Percentiles rank a stretch among this genome's conserved stretches.
Conservation (phyloP, 371 early-diverging fungal species). For the Lichtheimia hyalospora region DNA sequence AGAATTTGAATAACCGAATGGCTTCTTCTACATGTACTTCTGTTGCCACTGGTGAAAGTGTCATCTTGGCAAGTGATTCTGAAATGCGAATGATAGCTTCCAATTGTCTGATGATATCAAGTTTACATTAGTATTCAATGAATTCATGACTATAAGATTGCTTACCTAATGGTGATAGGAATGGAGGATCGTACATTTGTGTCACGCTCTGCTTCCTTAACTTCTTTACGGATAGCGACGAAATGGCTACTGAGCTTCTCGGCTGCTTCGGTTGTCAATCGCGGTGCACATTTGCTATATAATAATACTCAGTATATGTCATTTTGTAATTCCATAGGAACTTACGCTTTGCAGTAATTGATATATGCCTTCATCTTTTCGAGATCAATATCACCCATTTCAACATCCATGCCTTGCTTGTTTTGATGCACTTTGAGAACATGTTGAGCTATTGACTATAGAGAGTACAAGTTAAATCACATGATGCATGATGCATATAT, state of each 20-base stretch:
- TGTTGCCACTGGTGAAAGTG: constrained; percentile 86
- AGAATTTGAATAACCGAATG: constrained; percentile 95
- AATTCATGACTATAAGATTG: not conserved
- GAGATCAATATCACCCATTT: constrained; percentile 81
- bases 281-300: constrained; percentile 88
- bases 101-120: constrained; percentile 73
- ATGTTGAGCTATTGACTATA: constrained; percentile 87
- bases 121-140: not conserved
- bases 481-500: not conserved
- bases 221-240: constrained; percentile 89
- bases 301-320: not conserved
- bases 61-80: constrained; percentile 99
- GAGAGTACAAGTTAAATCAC: not conserved
- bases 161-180: constrained; percentile 95
- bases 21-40: constrained; percentile 98
- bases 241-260: constrained; percentile 94
- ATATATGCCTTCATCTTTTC: constrained; percentile 94
- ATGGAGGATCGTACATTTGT: constrained; percentile 82
- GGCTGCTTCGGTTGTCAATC: constrained; percentile 85
- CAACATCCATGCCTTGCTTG: constrained; percentile 59
- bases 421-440: constrained; percentile 92
- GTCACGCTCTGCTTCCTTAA: constrained; percentile 80
- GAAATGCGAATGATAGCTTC: constrained; percentile 99
- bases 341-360: constrained; percentile 89
- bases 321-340: not conserved